Evolutionary conservation across 2,329 filamentous ascomycete genomes (phyloP), one percentile per base, ranked within the genome.

Genomic region (Pseudogymnoascus sp.): DNA sequence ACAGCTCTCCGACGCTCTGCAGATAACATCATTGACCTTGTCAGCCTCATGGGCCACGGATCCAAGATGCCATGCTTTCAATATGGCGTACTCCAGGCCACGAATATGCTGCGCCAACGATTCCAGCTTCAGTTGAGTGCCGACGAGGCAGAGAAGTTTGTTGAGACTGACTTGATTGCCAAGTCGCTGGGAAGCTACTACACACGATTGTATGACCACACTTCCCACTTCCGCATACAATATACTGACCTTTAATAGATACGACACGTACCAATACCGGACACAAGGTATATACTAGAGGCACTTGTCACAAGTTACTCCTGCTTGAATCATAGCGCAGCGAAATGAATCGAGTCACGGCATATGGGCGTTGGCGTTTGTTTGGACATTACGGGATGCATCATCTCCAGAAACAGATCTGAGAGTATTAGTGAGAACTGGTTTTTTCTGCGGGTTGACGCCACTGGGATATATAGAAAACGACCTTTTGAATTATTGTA

Each of bases 101-200:
- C 88, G 6, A 81, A 80, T 61, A 84, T 83, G 47, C 75, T 94
- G 64, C 77, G 89, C 34, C 87, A 89, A 67, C 80, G 90, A 30
- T 91, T 94, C 72, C 89, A 92, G 77, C 77, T 93, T 62, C 89
- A 94, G 72, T 80, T 93, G 66, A 92, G 89, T 67, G 87, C 87
- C 60, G 88, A 92, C 65, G 90, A 92, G 71, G 90, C 90, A 4
- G 87, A 91, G 73, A 81, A 81, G 43, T 93, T 89, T 76, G 89
- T 94, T 16, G 90, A 94, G 71, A 86, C 80, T 35, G 89, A 92
- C 71, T 75, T 94, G 69, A 82, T 94, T 67, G 85, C 79, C 65
- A 94, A 94, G 80, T 90, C 88, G 65, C 81, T 90, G 67, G 90
- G 90, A 64, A 93, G 89, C 74, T 94, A 94, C 75, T 93, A 92